Evolutionary conservation across 2,329 filamentous ascomycete species (phyloP), one percentile per base, ranked within the genome.

Genomic region (Penicillium sp.): DNA sequence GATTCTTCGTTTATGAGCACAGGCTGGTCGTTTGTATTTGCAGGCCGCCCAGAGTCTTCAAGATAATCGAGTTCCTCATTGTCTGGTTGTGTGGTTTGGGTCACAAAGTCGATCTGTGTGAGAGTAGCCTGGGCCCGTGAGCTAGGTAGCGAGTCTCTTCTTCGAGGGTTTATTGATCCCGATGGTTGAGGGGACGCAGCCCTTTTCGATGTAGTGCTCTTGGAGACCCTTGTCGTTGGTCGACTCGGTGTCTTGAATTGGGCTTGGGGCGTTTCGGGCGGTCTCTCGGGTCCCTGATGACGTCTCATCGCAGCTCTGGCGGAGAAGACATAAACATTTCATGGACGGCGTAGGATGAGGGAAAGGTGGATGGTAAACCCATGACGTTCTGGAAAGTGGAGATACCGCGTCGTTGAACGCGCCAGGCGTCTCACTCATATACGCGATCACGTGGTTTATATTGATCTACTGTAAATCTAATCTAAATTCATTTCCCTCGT

Each of bases 31-130:
- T 31, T n/a, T 2, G 39, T 46, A 22, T 44, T 41, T 43, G 55
- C 41, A 7, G 43, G 39, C 5, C 39, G 46, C n/a, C 24, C 37
- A 10, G 60, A 53, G 33, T 64, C 58, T 9, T 69, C 64, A 21
- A 74, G 65, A 56, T 74, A 74, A 39, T 72, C 64, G n/a, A 73
- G 64, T 29, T 69, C 58, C 6, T 69, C 67, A 43, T 70, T 57
- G 48, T 67, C 63, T 33, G 26, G 44, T 41, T 60, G 58, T 57
- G 59, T 52, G 49, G 60, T 39, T 53, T 63, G 68, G 2, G 68
- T 68, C 46, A 75, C 73, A 50, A 72, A 77, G 37, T 73, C 74
- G 48, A 78, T 74, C 55, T 78, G 75, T 1, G 75, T 78, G 16
- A 78, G 68, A 0, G 75, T 78, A 2, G 73, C 69, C 47, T 78